Conservation (phyloP, 2,329 filamentous ascomycete species). For the Cladosporium sp. region DNA sequence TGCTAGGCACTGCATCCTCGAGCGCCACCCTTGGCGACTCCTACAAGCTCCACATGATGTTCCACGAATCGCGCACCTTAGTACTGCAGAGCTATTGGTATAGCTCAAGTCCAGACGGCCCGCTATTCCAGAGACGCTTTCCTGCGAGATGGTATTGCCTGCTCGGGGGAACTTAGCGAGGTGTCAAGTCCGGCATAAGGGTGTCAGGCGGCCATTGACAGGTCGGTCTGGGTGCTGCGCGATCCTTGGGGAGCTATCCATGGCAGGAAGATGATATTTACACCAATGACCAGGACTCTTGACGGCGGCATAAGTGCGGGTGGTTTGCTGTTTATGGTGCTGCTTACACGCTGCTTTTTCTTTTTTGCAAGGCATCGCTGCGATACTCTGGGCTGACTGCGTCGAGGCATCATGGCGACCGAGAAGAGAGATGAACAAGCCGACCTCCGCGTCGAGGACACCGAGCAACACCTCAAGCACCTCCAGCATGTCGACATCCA, state of each 20-base stretch:
- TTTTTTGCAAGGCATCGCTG: neutral
- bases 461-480: slow-evolving; percentile 14
- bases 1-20: neutral
- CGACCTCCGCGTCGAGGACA: neutral
- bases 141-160: neutral
- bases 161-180: neutral
- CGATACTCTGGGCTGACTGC: neutral
- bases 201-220: neutral
- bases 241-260: neutral
- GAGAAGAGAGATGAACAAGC: slow-evolving; percentile 3
- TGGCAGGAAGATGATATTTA: neutral
- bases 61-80: slow-evolving; percentile 11
- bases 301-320: neutral
- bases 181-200: neutral
- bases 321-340: neutral
- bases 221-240: neutral
- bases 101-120: neutral
- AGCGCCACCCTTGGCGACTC: neutral
- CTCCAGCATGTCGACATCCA: slow-evolving; percentile 17
- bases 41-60: slow-evolving; percentile 6
- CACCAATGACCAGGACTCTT: neutral
- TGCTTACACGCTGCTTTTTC: neutral
- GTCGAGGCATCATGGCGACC: slow-evolving; percentile 3
- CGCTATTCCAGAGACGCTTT: neutral
- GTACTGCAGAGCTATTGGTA: neutral